phyloP scores from a whole-genome alignment of 2,329 filamentous ascomycete genomes.

The Hortaea werneckii region DNA sequence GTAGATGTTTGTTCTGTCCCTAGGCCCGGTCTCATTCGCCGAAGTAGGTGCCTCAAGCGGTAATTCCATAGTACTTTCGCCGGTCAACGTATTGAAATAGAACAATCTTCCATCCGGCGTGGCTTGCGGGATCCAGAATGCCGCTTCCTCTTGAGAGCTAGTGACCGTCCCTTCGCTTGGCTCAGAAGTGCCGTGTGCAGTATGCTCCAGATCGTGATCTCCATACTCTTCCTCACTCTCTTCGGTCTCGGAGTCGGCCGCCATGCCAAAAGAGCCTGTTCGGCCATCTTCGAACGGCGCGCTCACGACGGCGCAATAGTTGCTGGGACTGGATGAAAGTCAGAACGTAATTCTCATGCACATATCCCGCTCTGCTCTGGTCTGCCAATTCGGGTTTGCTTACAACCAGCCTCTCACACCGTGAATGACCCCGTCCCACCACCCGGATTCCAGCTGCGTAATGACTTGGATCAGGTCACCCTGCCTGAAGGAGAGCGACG shows the following conservation, averaged over 20 bases:
- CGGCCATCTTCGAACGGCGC: slow-evolving; percentile 61
- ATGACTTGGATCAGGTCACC: slow-evolving; percentile 98
- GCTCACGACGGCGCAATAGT: slow-evolving; percentile 85
- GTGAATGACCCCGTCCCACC: slow-evolving; percentile 99
- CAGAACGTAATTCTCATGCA: too few relatives aligned
- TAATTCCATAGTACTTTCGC: slow-evolving; percentile 87
- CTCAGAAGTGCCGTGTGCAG: slow-evolving; percentile 31
- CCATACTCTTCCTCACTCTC: slow-evolving; percentile 59
- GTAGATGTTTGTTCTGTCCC: slow-evolving; percentile 77
- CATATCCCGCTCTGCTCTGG: too few relatives aligned
- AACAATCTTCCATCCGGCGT: slow-evolving; percentile 87
- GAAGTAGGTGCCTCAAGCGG: slow-evolving; percentile 83
- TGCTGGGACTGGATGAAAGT: slow-evolving; percentile 46
- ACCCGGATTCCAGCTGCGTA: slow-evolving; percentile 93
- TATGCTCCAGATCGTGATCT: slow-evolving; percentile 39
- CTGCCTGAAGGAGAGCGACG: slow-evolving; percentile 90
- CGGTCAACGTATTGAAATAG: slow-evolving; percentile 97
- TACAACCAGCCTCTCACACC: slow-evolving; percentile 89
- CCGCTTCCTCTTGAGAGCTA: slow-evolving; percentile 70
- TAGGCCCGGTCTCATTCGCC: slow-evolving; percentile 69
- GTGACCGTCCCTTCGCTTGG: slow-evolving; percentile 53
- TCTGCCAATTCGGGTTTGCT: neutral
- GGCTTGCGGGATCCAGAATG: slow-evolving; percentile 97
- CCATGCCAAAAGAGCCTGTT: slow-evolving; percentile 48
- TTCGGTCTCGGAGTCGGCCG: slow-evolving; percentile 27